phyloP scores from a whole-genome alignment of 768 basidiomycete species.

The Trichaptum fuscoviolaceum region DNA sequence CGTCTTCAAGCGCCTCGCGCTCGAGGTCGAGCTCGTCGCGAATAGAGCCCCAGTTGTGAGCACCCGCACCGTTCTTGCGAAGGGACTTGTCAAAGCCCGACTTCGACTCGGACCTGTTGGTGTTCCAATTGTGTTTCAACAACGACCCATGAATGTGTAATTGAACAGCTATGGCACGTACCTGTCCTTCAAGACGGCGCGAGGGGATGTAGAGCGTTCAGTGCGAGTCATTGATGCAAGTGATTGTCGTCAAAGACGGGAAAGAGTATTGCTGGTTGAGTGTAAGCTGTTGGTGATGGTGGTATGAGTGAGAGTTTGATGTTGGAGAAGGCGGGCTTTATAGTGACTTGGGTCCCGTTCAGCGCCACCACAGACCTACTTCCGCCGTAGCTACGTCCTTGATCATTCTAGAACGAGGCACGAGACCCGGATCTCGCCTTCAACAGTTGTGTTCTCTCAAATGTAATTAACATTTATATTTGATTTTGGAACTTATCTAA shows the following conservation, averaged over 20 bases:
- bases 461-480: not conserved
- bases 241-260: not conserved
- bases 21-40: constrained; percentile 59
- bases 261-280: not conserved
- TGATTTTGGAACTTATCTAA: not conserved
- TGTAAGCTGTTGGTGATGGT: constrained; percentile 2
- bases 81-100: constrained; percentile 66
- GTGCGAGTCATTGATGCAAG: constrained; percentile 68
- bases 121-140: not conserved
- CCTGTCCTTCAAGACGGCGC: constrained; percentile 63
- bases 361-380: not conserved
- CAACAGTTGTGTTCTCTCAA: not conserved
- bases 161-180: constrained; percentile 3
- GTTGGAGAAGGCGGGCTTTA: not conserved
- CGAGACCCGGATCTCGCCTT: not conserved
- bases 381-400: not conserved
- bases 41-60: constrained; percentile 82
- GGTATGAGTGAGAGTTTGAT: constrained; percentile 6
- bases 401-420: constrained; percentile 1
- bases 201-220: constrained; percentile 63
- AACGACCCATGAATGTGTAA: not conserved
- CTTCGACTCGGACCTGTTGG: constrained; percentile 60
- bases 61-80: constrained; percentile 76
- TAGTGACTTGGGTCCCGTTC: not conserved
- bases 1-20: constrained; percentile 52